Conservation (phyloP, 495 filamentous ascomycete genomes). For the Letharia lupina region DNA sequence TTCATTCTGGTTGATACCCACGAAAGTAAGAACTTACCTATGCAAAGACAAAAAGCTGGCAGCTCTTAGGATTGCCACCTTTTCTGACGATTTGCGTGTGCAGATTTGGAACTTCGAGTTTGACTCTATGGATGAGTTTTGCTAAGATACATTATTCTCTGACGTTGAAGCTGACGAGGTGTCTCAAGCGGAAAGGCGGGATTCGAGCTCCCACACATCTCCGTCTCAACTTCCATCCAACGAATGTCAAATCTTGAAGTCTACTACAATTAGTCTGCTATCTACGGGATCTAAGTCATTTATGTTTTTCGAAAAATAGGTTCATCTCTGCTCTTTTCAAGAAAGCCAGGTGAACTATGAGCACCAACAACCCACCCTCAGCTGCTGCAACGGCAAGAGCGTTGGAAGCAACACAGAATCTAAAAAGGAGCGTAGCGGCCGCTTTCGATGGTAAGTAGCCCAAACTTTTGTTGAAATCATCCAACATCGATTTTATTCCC, state of each 20-base stretch:
- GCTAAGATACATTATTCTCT: no score
- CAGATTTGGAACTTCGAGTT: no score
- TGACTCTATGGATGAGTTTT: no score
- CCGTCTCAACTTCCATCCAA: not conserved
- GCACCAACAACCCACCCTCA: conserved; percentile 13
- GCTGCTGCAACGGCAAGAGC: conserved; percentile 21
- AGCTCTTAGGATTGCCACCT: no score
- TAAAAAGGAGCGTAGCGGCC: conserved; percentile 67
- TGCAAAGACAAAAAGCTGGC: no score
- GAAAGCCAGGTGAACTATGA: conserved; percentile 6
- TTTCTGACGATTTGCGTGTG: no score
- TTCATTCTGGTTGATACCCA: no score
- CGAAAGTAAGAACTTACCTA: no score
- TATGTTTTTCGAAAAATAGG: not conserved
- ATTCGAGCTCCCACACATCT: not conserved
- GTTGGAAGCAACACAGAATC: conserved; percentile 39
- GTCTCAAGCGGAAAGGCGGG: not conserved
- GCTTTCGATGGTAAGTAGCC: conserved; percentile 68
- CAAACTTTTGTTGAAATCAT: conserved; percentile 1
- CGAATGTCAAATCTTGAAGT: not conserved
- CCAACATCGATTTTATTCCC: conserved; percentile 10
- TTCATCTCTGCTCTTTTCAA: not conserved
- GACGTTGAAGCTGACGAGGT: no score
- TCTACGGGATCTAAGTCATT: not conserved
- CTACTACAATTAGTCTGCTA: not conserved